Percentiles rank a stretch among this genome's conserved stretches.
Evolutionary conservation across 2,329 filamentous ascomycete genomes (phyloP).

Genomic region (Fusarium cicatricum): DNA sequence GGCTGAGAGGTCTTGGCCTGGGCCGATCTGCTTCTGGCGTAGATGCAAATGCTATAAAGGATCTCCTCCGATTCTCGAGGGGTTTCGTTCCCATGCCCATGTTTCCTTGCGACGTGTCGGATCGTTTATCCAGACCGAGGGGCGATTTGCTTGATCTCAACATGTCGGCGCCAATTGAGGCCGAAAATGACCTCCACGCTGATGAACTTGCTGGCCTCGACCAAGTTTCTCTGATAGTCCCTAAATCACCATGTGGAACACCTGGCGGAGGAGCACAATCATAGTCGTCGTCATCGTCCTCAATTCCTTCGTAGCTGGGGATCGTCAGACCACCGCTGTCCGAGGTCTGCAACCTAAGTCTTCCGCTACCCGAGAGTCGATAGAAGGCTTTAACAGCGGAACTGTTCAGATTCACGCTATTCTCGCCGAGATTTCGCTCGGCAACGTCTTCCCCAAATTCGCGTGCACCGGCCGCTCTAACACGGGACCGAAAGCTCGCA

Average conservation of each 20-base stretch:
- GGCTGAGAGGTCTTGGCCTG: conserved; percentile 35
- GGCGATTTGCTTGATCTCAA: conserved; percentile 4
- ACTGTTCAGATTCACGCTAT: conserved; percentile 45
- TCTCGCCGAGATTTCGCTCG: conserved; percentile 63
- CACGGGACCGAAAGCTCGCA: conserved; percentile 57
- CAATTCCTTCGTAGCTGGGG: not conserved
- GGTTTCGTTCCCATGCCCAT: conserved; percentile 2
- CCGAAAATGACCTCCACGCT: conserved; percentile 34
- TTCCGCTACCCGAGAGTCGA: conserved; percentile 29
- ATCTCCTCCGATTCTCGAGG: conserved; percentile 29
- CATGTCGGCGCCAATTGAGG: conserved; percentile 7
- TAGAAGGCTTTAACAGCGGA: conserved; percentile 49
- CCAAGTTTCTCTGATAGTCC: conserved; percentile 12
- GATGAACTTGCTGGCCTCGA: conserved; percentile 25
- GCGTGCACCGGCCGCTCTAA: conserved; percentile 59
- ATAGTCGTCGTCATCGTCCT: conserved; percentile 8
- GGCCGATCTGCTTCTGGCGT: conserved; percentile 9
- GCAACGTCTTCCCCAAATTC: conserved; percentile 73
- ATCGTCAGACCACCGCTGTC: not conserved
- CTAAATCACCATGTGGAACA: conserved; percentile 23
- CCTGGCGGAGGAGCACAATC: conserved; percentile 30
- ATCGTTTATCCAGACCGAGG: conserved; percentile 15
- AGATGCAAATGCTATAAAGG: conserved; percentile 35
- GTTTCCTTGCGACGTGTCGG: conserved; percentile 8
- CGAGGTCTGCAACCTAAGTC: conserved; percentile 1